These are phyloP conservation scores for Meyerozyma elateridarum DNA, from an alignment of 1,139 yeast genomes.

Conservation along the genomic window DNA sequence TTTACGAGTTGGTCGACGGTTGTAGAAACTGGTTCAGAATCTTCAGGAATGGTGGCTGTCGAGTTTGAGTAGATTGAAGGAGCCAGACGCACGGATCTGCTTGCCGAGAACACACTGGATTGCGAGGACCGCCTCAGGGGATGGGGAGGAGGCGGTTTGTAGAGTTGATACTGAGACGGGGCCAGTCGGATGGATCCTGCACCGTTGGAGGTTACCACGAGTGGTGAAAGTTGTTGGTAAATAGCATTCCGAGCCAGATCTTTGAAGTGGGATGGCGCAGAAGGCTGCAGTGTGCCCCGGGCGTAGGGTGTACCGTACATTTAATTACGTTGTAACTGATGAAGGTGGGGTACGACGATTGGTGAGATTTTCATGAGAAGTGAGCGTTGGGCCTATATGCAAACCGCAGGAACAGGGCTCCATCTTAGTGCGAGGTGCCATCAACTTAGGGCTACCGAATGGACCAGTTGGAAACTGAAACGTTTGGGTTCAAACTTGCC, in stretches of 20 bases:
- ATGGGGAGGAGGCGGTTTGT: slow-evolving; percentile 13
- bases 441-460: too few relatives aligned
- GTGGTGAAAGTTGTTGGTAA: slow-evolving; percentile 39
- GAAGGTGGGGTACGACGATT: not conserved
- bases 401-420: too few relatives aligned
- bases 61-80: slow-evolving; percentile 41
- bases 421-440: too few relatives aligned
- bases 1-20: slow-evolving; percentile 44
- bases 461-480: slow-evolving; percentile 21
- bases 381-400: too few relatives aligned
- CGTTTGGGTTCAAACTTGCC: slow-evolving; percentile 34
- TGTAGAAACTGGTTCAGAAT: slow-evolving; percentile 38
- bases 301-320: slow-evolving; percentile 3
- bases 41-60: slow-evolving; percentile 47
- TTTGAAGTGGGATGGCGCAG: slow-evolving; percentile 41
- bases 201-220: slow-evolving; percentile 20
- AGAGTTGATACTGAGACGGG: slow-evolving; percentile 22
- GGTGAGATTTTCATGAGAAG: too few relatives aligned
- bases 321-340: not conserved
- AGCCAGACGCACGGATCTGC: slow-evolving; percentile 39
- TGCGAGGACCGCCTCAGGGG: slow-evolving; percentile 27
- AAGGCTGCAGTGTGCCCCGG: slow-evolving; percentile 12
- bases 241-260: slow-evolving; percentile 46
- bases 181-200: slow-evolving; percentile 32
- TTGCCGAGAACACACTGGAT: slow-evolving; percentile 30